Base-by-base conservation (phyloP, 768 basidiomycete genomes). In the Mycena belliarum region DNA sequence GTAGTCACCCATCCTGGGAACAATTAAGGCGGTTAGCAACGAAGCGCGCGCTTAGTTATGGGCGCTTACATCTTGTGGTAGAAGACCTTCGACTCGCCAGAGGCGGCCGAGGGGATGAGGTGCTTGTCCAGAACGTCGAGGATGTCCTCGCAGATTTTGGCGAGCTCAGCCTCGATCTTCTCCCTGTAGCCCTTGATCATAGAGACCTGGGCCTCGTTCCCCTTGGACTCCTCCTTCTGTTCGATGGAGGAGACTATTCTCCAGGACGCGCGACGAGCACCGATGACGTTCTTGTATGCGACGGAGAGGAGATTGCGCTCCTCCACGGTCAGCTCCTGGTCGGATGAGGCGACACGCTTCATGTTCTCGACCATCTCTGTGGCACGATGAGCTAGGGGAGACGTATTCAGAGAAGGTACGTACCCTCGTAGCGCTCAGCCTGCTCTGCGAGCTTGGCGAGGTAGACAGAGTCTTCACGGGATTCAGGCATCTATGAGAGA, bases 371-470 rank as follows among this genome's bases (percentile, higher is more conserved):
- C 95, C 95, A 97, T 97, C 77, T 97, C 92, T 88, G 75, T 25
- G 57, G 47, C 49, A 59, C 51, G 49, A 32, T 65, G 45, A 55
- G 59, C 56, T 52, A 49, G n/a, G 38, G 44, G 59, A 38, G 35
- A 55, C 41, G 33, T 60, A 55, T 32, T 37, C 49, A 49, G 53
- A 23, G 41, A 16, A 33, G 25, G 52, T 35, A 71, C 79, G 48
- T 42, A 89, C 95, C 95, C 82, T 98, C 95, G 75, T 98, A 98
- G 49, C 96, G 95, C 85, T 98, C 95, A 69, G 96, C 96, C 82
- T 98, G 95, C 83, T 98, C 95, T 74, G 94, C 93, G 82, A 98
- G 94, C 92, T 98, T 98, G 81, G 96, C 95, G 79, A 97, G 95
- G 85, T 98, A 98, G 78, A 98, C 95, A 69, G 90, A 93, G 77